Conservation (phyloP, 1,139 yeast species). For the Suhomyces atakaporum region DNA sequence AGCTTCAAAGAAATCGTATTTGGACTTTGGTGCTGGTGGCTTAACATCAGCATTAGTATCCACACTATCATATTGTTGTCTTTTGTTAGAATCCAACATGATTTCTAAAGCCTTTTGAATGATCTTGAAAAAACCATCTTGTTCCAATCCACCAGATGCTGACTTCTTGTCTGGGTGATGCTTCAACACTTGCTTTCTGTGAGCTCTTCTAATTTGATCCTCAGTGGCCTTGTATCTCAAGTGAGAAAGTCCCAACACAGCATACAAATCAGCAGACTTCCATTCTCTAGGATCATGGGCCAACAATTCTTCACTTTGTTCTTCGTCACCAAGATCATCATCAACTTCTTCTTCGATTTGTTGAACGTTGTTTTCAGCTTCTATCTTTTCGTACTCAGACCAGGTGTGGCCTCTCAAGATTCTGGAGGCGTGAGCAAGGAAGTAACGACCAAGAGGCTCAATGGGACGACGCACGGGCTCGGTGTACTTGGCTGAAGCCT, state of each 20-base stretch:
- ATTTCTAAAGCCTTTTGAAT: constrained; percentile 96
- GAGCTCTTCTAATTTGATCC: constrained; percentile 94
- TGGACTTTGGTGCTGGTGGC: constrained; percentile 68
- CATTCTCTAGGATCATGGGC: constrained; percentile 96
- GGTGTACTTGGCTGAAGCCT: constrained; percentile 53
- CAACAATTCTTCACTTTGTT: constrained; percentile 77
- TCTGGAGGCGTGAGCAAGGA: constrained; percentile 96
- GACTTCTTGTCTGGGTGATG: constrained; percentile 99
- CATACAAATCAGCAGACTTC: constrained; percentile 95
- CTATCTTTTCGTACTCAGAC: constrained; percentile 94
- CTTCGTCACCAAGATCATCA: constrained; percentile 73
- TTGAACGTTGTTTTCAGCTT: constrained; percentile 87
- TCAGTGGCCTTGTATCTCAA: constrained; percentile 90
- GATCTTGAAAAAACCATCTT: constrained; percentile 97
- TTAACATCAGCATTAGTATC: constrained; percentile 83
- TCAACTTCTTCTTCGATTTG: constrained; percentile 67
- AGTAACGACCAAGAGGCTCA: constrained; percentile 96
- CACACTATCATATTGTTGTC: constrained; percentile 94
- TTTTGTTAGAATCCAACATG: constrained; percentile 79
- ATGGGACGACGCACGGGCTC: constrained; percentile 81
- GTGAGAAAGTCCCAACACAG: constrained; percentile 91
- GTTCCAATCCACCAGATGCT: constrained; percentile 78
- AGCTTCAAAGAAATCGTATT: constrained; percentile 81
- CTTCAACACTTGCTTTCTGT: constrained; percentile 92
- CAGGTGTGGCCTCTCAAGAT: constrained; percentile 96